Conservation (phyloP, 2,329 filamentous ascomycete genomes). For the Cryphonectria nitschkei region DNA sequence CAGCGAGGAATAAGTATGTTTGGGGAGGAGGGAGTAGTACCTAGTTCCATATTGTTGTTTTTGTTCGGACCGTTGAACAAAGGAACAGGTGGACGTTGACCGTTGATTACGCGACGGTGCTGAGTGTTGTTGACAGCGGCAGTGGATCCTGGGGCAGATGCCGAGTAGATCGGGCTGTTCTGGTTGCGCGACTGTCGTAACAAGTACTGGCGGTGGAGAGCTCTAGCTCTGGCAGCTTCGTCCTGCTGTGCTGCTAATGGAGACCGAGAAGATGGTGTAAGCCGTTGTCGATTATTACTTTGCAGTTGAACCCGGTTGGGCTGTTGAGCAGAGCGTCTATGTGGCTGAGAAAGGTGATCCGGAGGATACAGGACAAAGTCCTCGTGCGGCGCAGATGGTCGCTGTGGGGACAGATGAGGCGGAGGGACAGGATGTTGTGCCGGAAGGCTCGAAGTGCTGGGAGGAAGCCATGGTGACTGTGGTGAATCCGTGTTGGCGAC, state of each 20-base stretch:
- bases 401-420: neutral
- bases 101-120: slow-evolving; percentile 45
- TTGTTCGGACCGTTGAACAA: slow-evolving; percentile 67
- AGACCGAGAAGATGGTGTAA: slow-evolving; percentile 38
- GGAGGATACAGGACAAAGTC: slow-evolving; percentile 17
- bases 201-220: slow-evolving; percentile 39
- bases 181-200: slow-evolving; percentile 27
- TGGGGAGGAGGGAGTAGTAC: slow-evolving; percentile 43
- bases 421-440: slow-evolving; percentile 40
- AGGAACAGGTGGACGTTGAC: slow-evolving; percentile 68
- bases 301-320: slow-evolving; percentile 50
- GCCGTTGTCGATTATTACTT: slow-evolving; percentile 39
- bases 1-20: slow-evolving; percentile 28
- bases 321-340: slow-evolving; percentile 49
- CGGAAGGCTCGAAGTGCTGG: slow-evolving; percentile 66
- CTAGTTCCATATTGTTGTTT: slow-evolving; percentile 60
- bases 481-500: slow-evolving; percentile 83
- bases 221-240: neutral
- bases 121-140: slow-evolving; percentile 57
- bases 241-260: slow-evolving; percentile 11
- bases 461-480: slow-evolving; percentile 79
- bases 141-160: slow-evolving; percentile 65
- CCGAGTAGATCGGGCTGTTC: slow-evolving; percentile 67
- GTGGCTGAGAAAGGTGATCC: slow-evolving; percentile 52
- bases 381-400: slow-evolving; percentile 18